phyloP scores from a whole-genome alignment of 768 basidiomycete species.

The Tylopilus subfusipes region DNA sequence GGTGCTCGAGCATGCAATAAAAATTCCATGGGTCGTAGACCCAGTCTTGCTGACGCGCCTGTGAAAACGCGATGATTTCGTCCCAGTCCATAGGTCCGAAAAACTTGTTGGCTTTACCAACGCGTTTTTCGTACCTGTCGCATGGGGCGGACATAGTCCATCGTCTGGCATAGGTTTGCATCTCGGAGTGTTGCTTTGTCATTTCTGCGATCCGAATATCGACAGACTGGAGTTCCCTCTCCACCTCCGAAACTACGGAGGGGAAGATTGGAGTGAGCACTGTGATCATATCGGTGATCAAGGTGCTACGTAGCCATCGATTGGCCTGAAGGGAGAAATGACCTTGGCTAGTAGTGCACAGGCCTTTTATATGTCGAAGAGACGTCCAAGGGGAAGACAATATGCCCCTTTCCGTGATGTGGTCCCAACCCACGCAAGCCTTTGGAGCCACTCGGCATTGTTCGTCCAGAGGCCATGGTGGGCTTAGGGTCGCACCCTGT shows the following conservation, averaged over 20 bases:
- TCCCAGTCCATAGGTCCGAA: background rate
- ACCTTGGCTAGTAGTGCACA: background rate
- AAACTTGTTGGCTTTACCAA: background rate
- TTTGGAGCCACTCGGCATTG: background rate
- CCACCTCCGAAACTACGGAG: background rate
- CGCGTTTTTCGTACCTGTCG: background rate
- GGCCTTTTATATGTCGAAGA: background rate
- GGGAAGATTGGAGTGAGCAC: background rate
- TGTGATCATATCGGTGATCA: too few relatives aligned
- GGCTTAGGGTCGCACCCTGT: background rate
- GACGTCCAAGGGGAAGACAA: background rate
- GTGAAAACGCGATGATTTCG: background rate
- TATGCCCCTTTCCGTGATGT: background rate
- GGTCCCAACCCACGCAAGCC: background rate
- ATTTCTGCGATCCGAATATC: background rate
- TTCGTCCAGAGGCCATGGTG: background rate
- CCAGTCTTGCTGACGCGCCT: background rate
- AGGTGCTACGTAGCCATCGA: background rate
- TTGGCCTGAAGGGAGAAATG: background rate
- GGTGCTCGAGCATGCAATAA: conserved; percentile 1
- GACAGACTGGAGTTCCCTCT: background rate
- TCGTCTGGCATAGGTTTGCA: background rate
- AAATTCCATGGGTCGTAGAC: background rate
- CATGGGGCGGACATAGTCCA: background rate
- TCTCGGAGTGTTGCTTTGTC: background rate